A percentile compares a stretch with the other conserved stretches of the same genome.
Evolutionary conservation across 768 basidiomycete genomes (phyloP).

Genomic region (Glaciozyma antarctica): DNA sequence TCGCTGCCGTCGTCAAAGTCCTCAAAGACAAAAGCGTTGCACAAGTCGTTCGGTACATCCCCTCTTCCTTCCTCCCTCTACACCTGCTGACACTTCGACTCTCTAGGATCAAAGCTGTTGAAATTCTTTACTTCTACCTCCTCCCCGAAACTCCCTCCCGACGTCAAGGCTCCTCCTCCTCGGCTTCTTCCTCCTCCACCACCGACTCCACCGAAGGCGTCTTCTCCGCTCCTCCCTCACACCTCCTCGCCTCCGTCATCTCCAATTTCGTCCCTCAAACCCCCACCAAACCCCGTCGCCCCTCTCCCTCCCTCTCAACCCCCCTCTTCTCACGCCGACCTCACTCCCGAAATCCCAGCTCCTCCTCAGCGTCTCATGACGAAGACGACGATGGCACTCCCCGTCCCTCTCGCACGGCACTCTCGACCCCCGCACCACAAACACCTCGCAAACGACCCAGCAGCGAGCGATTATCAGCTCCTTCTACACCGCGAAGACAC

Average conservation of each 20-base stretch:
- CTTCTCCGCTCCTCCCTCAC: neutral
- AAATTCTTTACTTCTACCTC: slow-evolving; percentile 90
- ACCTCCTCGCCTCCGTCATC: slow-evolving; percentile 14
- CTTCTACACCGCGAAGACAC: neutral
- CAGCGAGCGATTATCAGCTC: too few relatives aligned
- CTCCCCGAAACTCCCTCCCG: slow-evolving; percentile 54
- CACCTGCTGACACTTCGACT: neutral
- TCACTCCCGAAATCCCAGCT: neutral
- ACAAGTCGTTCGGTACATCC: slow-evolving; percentile 66
- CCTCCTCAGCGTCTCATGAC: neutral
- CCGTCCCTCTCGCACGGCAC: neutral
- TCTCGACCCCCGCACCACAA: neutral
- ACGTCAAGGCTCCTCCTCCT: neutral
- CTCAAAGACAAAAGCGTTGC: slow-evolving; percentile 76
- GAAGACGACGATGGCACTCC: slow-evolving; percentile 1
- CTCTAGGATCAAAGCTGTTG: slow-evolving; percentile 83
- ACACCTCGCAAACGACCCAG: too few relatives aligned
- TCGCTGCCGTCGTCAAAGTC: slow-evolving; percentile 74
- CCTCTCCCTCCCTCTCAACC: neutral
- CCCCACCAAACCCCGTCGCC: neutral
- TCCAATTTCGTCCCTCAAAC: slow-evolving; percentile 27
- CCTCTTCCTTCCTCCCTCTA: neutral
- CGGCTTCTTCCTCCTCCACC: slow-evolving; percentile 2
- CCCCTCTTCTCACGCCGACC: neutral
- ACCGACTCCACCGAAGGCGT: neutral